Evolutionary conservation across 352 stramenopile genomes (phyloP).

Genomic region (Globisporangium abappressorium): DNA sequence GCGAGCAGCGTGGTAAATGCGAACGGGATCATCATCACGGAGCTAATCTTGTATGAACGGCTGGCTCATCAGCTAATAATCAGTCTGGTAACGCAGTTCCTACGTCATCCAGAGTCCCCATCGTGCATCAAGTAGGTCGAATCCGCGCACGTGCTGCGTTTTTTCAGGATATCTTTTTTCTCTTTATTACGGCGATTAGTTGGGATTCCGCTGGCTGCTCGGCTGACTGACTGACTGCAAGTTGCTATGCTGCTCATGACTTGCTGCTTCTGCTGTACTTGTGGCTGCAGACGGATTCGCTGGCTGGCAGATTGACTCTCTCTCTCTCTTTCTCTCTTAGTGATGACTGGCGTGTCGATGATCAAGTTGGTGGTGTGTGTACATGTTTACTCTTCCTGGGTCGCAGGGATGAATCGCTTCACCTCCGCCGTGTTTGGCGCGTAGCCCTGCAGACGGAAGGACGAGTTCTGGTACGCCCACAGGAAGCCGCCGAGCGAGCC

Average conservation of each 20-base stretch:
- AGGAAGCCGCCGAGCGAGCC: slow-evolving; percentile 75
- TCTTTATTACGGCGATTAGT: slow-evolving; percentile 7
- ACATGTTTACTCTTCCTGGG: slow-evolving; percentile 13
- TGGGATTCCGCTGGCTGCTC: not conserved
- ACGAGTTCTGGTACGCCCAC: slow-evolving; percentile 82
- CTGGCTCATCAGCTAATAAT: not conserved
- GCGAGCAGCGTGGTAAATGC: no score
- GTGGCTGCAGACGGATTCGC: not conserved
- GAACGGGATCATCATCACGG: not conserved
- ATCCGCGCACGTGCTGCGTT: not conserved
- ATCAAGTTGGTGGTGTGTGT: slow-evolving; percentile 1
- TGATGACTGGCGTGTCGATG: not conserved
- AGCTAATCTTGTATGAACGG: not conserved
- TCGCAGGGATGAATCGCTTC: slow-evolving; percentile 49
- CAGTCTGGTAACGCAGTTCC: not conserved
- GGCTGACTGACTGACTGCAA: not conserved
- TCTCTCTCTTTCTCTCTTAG: not conserved
- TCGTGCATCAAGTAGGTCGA: not conserved
- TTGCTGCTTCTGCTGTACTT: not conserved
- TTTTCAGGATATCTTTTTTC: slow-evolving; percentile 1
- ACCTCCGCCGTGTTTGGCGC: slow-evolving; percentile 58
- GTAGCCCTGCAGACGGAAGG: slow-evolving; percentile 76
- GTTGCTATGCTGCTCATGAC: not conserved
- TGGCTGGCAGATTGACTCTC: not conserved
- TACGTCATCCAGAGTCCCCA: not conserved